Evolutionary conservation across 495 filamentous ascomycete species (phyloP).

Genomic region (Lasiosphaeria ovina): DNA sequence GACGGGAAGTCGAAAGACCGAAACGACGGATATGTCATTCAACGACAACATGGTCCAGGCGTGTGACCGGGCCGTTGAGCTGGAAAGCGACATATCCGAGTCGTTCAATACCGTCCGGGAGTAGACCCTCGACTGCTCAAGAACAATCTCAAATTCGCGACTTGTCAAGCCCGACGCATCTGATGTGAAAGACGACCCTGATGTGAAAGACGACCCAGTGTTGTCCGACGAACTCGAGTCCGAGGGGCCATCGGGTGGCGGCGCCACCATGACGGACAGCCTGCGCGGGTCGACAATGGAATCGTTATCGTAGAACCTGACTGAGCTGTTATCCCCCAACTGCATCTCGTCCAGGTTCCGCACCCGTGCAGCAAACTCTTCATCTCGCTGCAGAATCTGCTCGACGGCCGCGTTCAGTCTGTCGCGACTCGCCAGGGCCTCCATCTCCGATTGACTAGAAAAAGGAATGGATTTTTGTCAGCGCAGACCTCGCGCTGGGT

Average conservation of each 20-base stretch:
- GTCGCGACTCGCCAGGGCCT: slow-evolving; percentile 1
- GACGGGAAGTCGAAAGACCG: slow-evolving; percentile 9
- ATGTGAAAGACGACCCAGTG: background rate
- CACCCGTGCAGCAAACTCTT: slow-evolving; percentile 2
- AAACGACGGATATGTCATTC: slow-evolving; percentile 11
- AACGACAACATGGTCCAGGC: slow-evolving; percentile 11
- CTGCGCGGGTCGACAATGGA: slow-evolving; percentile 2
- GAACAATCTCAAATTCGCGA: slow-evolving; percentile 5
- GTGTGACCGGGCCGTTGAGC: slow-evolving; percentile 1
- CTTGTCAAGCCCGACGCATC: background rate
- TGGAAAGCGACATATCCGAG: slow-evolving; percentile 5
- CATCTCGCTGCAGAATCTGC: slow-evolving; percentile 5
- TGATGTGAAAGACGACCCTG: no score
- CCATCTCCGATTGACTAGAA: slow-evolving; percentile 6
- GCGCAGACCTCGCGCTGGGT: background rate
- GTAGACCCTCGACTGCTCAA: slow-evolving; percentile 8
- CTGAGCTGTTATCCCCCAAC: background rate
- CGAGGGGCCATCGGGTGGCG: background rate
- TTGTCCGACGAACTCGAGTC: background rate
- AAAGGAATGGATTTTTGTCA: background rate
- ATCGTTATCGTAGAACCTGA: slow-evolving; percentile 4
- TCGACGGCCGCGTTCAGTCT: slow-evolving; percentile 7
- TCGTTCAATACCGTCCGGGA: background rate
- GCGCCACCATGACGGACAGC: background rate
- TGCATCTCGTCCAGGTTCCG: background rate